phyloP scores from a whole-genome alignment of 2,329 filamentous ascomycete genomes.

The Cercospora brassicicola region DNA sequence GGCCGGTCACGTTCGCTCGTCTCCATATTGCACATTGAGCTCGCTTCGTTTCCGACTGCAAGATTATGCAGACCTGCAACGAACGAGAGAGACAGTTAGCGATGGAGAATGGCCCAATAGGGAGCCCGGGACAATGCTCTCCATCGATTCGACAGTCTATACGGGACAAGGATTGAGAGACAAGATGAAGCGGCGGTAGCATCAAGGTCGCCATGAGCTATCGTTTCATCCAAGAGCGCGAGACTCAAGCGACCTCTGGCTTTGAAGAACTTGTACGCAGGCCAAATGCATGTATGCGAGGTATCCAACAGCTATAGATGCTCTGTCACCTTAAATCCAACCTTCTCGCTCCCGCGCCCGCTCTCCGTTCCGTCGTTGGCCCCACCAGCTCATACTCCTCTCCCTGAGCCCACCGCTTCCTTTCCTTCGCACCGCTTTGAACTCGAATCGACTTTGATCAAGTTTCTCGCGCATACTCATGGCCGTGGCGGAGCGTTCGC shows the following conservation, averaged over 20 bases:
- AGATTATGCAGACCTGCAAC: background rate
- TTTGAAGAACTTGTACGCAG: background rate
- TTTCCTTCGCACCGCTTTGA: slow-evolving; percentile 37
- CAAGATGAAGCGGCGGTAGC: background rate
- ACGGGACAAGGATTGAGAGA: background rate
- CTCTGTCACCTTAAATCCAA: slow-evolving; percentile 30
- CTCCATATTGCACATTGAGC: background rate
- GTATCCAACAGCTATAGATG: slow-evolving; percentile 1
- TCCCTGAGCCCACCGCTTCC: slow-evolving; percentile 32
- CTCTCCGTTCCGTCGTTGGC: slow-evolving; percentile 25
- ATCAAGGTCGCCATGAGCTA: background rate
- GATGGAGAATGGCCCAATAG: background rate
- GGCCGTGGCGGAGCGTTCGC: slow-evolving; percentile 27
- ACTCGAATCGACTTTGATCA: slow-evolving; percentile 39
- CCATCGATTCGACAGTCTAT: background rate
- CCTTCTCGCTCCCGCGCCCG: slow-evolving; percentile 24
- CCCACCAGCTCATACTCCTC: slow-evolving; percentile 30
- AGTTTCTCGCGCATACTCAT: slow-evolving; percentile 33
- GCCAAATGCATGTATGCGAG: background rate
- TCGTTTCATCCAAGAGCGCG: background rate
- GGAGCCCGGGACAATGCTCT: background rate
- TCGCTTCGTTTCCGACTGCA: background rate
- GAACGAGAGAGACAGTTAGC: background rate
- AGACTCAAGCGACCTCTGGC: background rate
- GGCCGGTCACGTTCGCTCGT: background rate